Percentiles rank a stretch among this genome's conserved stretches.
These are phyloP conservation scores for Typha latifolia DNA, from an alignment of 176 grass and related monocot genomes.

Conservation along the genomic window DNA sequence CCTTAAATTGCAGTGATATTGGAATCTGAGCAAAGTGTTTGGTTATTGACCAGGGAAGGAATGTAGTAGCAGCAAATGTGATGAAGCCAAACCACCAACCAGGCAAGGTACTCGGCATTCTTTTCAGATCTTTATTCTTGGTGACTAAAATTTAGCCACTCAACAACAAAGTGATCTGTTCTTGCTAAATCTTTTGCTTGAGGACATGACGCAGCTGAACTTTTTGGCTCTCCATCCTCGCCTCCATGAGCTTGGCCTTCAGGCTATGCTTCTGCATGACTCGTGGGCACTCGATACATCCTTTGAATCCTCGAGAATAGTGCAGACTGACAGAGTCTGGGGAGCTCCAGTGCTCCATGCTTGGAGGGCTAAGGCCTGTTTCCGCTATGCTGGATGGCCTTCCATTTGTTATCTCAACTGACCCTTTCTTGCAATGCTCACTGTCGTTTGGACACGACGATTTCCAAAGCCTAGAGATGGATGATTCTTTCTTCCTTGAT, in stretches of 20 bases:
- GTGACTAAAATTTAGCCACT: too few relatives aligned
- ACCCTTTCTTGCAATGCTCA: constrained; percentile 49
- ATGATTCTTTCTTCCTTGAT: constrained; percentile 73
- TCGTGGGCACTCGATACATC: constrained; percentile 83
- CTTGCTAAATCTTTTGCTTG: constrained; percentile 73
- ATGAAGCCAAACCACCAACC: too few relatives aligned
- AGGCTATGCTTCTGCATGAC: constrained; percentile 78
- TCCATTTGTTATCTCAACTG: constrained; percentile 37
- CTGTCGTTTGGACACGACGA: constrained; percentile 55
- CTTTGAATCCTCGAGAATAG: constrained; percentile 49
- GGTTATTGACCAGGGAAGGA: too few relatives aligned
- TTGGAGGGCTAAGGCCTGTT: constrained; percentile 45
- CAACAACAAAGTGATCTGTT: background rate
- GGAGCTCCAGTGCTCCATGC: constrained; percentile 69
- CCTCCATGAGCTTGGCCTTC: constrained; percentile 83
- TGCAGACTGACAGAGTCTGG: constrained; percentile 59
- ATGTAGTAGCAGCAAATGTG: too few relatives aligned
- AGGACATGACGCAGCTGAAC: constrained; percentile 89
- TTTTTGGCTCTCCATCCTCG: constrained; percentile 86
- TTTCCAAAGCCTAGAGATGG: constrained; percentile 86
- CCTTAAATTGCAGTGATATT: too few relatives aligned
- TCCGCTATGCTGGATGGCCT: constrained; percentile 58
- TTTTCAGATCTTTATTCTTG: too few relatives aligned
- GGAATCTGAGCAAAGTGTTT: too few relatives aligned
- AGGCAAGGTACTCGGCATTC: too few relatives aligned